Conservation (phyloP, 805 yeast genomes). For the Wickerhamomyces queroliae region DNA sequence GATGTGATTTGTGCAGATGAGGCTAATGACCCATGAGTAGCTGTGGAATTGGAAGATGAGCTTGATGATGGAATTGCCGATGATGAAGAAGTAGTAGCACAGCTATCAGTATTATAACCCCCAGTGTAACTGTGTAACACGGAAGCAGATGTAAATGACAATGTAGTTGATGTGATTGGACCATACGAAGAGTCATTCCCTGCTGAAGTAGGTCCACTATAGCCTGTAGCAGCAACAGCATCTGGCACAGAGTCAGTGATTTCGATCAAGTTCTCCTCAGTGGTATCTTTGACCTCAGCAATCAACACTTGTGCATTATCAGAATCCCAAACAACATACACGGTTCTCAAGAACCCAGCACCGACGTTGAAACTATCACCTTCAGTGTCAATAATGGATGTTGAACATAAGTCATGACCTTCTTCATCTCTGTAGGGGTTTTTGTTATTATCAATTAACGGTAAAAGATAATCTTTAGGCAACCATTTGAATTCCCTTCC, state of each 20-base stretch:
- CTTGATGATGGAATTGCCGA: neutral
- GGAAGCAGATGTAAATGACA: neutral
- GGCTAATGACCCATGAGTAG: neutral
- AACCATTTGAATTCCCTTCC: conserved; percentile 10
- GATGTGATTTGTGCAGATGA: neutral
- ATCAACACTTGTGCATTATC: conserved; percentile 14
- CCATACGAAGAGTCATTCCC: neutral
- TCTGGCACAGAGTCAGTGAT: conserved; percentile 13
- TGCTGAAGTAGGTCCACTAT: neutral
- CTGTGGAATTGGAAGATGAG: neutral
- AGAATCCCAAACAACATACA: conserved; percentile 13
- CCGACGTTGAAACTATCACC: conserved; percentile 6
- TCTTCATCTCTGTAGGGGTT: conserved; percentile 3
- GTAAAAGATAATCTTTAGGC: conserved; percentile 7
- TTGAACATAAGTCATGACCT: conserved; percentile 13
- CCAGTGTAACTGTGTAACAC: neutral
- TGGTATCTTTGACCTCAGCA: conserved; percentile 7
- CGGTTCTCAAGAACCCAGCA: conserved; percentile 7
- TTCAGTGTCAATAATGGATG: conserved; percentile 2
- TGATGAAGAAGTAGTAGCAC: neutral
- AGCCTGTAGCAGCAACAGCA: conserved; percentile 8
- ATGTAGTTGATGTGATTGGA: neutral
- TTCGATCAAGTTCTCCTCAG: conserved; percentile 7
- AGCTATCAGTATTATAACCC: neutral
- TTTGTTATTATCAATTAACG: conserved; percentile 7